Evolutionary conservation across 2,329 filamentous ascomycete genomes (phyloP).

Genomic region (Clonostachys rhizophaga): DNA sequence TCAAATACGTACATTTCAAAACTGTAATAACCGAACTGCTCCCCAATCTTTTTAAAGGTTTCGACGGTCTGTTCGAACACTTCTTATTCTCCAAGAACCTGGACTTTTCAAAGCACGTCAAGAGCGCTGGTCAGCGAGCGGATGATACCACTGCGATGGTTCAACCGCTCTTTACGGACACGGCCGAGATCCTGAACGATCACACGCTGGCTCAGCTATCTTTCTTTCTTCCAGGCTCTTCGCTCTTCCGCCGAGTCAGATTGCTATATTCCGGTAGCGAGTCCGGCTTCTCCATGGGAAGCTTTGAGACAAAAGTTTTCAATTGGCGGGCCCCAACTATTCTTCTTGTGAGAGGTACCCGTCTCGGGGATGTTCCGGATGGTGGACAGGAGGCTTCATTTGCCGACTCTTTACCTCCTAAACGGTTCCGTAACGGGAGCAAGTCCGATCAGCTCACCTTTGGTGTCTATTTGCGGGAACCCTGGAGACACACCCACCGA

Average conservation of each 20-base stretch:
- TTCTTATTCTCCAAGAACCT: slow-evolving; percentile 72
- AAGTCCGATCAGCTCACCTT: slow-evolving; percentile 54
- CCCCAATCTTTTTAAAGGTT: slow-evolving; percentile 63
- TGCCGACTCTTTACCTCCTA: slow-evolving; percentile 58
- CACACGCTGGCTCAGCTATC: slow-evolving; percentile 65
- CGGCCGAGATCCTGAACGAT: slow-evolving; percentile 60
- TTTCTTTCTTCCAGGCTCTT: slow-evolving; percentile 62
- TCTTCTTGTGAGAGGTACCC: slow-evolving; percentile 62
- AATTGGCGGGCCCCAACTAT: slow-evolving; percentile 75
- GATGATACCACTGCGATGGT: slow-evolving; percentile 15
- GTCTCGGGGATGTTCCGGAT: slow-evolving; percentile 43
- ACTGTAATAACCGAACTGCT: slow-evolving; percentile 53
- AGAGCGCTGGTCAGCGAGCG: slow-evolving; percentile 8
- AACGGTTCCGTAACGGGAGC: slow-evolving; percentile 49
- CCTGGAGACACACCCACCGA: slow-evolving; percentile 66
- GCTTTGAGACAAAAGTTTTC: slow-evolving; percentile 70
- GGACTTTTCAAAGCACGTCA: slow-evolving; percentile 54
- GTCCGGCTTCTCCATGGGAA: slow-evolving; percentile 73
- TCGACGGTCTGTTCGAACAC: slow-evolving; percentile 67
- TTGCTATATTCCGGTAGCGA: slow-evolving; percentile 66
- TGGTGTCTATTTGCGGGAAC: slow-evolving; percentile 61
- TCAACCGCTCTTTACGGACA: slow-evolving; percentile 45
- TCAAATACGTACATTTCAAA: slow-evolving; percentile 59
- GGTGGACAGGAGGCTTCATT: slow-evolving; percentile 51
- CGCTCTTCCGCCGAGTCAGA: slow-evolving; percentile 61